Base-by-base conservation (phyloP, 1,284 basidiomycete genomes). In the Ceratobasidium sp. region DNA sequence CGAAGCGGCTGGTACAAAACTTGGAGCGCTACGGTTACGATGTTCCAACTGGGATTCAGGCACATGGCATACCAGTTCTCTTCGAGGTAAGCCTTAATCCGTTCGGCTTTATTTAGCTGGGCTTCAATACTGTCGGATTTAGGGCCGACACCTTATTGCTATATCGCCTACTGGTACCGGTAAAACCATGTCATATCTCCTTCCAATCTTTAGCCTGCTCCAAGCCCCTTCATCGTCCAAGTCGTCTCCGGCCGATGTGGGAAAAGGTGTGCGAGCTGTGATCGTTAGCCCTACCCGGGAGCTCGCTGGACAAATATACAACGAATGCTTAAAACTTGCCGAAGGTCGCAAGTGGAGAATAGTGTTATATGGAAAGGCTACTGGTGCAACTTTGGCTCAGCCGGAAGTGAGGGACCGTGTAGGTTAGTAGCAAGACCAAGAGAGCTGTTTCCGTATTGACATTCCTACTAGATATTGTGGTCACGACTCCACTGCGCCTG, bases 161-260 rank as follows among this genome's bases (percentile, higher is more conserved):
- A 92, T 97, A 32, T 96, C 96, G 0, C 96, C 96, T 0, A 98
- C 96, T 0, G 96, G 96, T 70, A 96, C 93, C 3, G 96, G 96
- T 72, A 98, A 98, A 83, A 98, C 96, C 0, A 83, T 97, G 3
- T 88, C 94, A 0, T 98, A 97, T 80, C 85, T 96, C 26, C 82
- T 97, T 10, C 95, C 96, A 0, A 85, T 94, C 30, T 86, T 97
- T 73, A 83, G 90, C 1, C 81, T 84, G 1, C 84, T 97, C 0
- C 82, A 81, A n/a, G 80, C 85, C 21, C 94, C 94, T 1, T 81
- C 84, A 4, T 82, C 87, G 23, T 84, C 83, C 74, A 74, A 72
- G 62, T 79, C 81, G 26, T 43, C 41, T 28, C 67, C 67, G 8
- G 85, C 85, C 69, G 77, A 78, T n/a, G 50, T 36, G 16, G 86